Percentiles rank a stretch among this genome's conserved stretches.
phyloP scores from a whole-genome alignment of 495 filamentous ascomycete genomes.

The Symbiotaphrina buchneri region DNA sequence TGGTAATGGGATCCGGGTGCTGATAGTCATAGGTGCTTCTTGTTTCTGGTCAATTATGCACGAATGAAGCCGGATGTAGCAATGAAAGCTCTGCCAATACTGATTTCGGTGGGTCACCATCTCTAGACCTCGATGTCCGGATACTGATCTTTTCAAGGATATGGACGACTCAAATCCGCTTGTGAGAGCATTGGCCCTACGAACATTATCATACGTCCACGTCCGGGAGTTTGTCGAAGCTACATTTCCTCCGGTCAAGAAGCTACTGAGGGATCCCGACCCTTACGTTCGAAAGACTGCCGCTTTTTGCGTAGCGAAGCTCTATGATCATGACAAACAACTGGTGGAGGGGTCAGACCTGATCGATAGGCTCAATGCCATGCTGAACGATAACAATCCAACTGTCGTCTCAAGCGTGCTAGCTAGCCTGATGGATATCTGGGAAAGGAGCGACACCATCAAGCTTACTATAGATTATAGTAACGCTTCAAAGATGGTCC shows the following conservation, averaged over 20 bases:
- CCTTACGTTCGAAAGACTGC: slow-evolving; percentile 97
- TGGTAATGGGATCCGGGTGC: neutral
- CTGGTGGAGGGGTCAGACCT: slow-evolving; percentile 80
- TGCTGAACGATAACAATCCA: slow-evolving; percentile 88
- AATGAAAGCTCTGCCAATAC: slow-evolving; percentile 71
- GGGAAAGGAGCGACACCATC: slow-evolving; percentile 92
- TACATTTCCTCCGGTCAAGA: slow-evolving; percentile 64
- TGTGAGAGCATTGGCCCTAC: slow-evolving; percentile 75
- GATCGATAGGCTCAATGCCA: slow-evolving; percentile 75
- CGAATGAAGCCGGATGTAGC: slow-evolving; percentile 88
- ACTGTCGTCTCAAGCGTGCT: slow-evolving; percentile 91
- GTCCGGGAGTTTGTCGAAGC: slow-evolving; percentile 91
- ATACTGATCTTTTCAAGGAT: slow-evolving; percentile 32
- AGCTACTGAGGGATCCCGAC: slow-evolving; percentile 66
- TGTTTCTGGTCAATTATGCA: slow-evolving; percentile 93
- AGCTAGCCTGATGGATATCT: slow-evolving; percentile 89
- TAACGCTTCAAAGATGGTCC: slow-evolving; percentile 93
- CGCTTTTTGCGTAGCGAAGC: slow-evolving; percentile 87
- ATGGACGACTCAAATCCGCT: slow-evolving; percentile 88
- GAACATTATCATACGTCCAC: slow-evolving; percentile 94
- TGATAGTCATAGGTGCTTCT: slow-evolving; percentile 56
- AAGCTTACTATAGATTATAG: slow-evolving; percentile 95
- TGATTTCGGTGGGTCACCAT: slow-evolving; percentile 42
- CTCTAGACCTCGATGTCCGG: neutral
- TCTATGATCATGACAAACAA: slow-evolving; percentile 86